Evolutionary conservation across 2,329 filamentous ascomycete genomes (phyloP), one percentile per base, ranked within the genome.

Genomic region (Hypoxylon sp.): DNA sequence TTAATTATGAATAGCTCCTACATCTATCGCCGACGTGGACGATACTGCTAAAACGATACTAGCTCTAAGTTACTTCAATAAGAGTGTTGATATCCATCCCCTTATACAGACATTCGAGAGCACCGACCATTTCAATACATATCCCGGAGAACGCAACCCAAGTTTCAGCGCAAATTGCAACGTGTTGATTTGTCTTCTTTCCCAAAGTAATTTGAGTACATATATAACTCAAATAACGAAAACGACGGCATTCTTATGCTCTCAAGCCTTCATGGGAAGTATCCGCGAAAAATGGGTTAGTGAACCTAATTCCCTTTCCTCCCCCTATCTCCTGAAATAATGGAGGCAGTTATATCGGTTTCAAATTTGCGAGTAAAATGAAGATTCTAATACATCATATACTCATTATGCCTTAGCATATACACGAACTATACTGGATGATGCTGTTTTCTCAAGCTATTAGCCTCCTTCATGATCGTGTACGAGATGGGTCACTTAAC

Each of bases 141-240:
- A 80, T 59, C 26, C 51, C 0, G 39, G 42, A 0, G 78, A 80
- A 66, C 50, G 76, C 9, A 72, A 78, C 50, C 68, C 76, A 0
- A 79, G 77, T 46, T 71, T 79, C 22, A 77, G 72, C 4, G 75
- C 78, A 2, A 80, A 80, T 61, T 77, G 74, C 61, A 79, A 80
- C 54, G 75, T 77, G 5, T 59, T 80, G 8, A 54, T 74, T 8
- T 72, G 72, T 14, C 63, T 80, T 2, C 70, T 80, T 13, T 33
- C 54, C 10, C 37, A 37, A 1, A 35, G 64, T 10, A 63, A 77
- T 37, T 50, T 58, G 10, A 46, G 39, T 14, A 48, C 11, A 8
- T 67, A 73, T 44, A 9, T 48, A 2, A 6, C 71, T 5, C 76
- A 75, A 67, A 75, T 78, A 52, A 71, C 67, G 52, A 80, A 78